Evolutionary conservation across 2,329 filamentous ascomycete species (phyloP), one percentile per base, ranked within the genome.

Genomic region (Eutypella sp.): DNA sequence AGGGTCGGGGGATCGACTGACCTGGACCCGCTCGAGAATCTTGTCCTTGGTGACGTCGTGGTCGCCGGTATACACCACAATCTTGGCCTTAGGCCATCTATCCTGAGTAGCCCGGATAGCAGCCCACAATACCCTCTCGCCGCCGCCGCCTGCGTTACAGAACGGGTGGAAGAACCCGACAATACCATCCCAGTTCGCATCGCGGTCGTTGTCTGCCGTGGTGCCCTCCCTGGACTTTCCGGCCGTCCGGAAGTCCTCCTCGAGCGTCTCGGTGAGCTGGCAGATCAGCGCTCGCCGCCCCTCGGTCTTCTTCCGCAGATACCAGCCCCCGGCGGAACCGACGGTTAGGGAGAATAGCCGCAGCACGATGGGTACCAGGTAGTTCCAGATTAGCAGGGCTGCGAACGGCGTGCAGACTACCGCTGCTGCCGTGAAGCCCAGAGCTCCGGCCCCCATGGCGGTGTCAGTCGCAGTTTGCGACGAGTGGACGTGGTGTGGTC

Each of bases 141-240:
- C 93, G 49, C 93, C 93, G 23, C 93, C 93, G 45, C 93, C 93
- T 42, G 93, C 93, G 71, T 99, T 97, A 68, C 93, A 97, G 66
- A 96, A 99, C 1, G 93, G 93, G 66, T 99, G 93, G 64, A 99
- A 96, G 76, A 99, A 97, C 40, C 89, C 93, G 51, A 97, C 81
- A 44, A 96, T 82, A 25, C 91, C 91, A 50, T 84, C 75, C 87
- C 88, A 96, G 39, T 85, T 76, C 54, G 77, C 83, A 63, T 88
- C 83, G 84, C 84, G 88, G 42, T 83, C 84, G 23, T 82, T 80
- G 52, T 85, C 82, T 24, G 60, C 60, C 13, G 50, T 46, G 16
- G 54, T 48, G 11, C 42, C 36, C 18, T 42, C n/a, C n/a, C n/a
- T 50, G 22, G 19, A 76, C 71, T 43, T 63, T 57, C 47, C 56